These are phyloP conservation scores for Fraxinus americana DNA, from an alignment of 257 asterid species.

Conservation along the genomic window DNA sequence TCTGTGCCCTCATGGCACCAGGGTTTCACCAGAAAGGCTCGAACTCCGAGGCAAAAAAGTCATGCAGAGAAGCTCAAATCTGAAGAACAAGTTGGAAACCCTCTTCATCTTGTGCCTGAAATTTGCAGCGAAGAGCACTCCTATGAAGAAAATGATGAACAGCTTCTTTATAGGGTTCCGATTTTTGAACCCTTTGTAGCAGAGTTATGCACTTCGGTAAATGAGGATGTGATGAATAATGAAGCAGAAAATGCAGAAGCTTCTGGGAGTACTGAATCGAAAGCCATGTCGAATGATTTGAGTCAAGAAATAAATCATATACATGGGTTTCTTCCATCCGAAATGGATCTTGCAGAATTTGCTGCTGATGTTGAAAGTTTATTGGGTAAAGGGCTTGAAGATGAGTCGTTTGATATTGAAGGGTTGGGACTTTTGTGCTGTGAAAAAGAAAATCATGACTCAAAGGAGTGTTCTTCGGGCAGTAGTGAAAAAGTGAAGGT, in stretches of 20 bases:
- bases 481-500: slow-evolving; percentile 42
- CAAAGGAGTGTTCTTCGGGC: slow-evolving; percentile 28
- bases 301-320: slow-evolving; percentile 24
- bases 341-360: slow-evolving; percentile 79
- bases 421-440: slow-evolving; percentile 57
- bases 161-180: slow-evolving; percentile 72
- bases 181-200: slow-evolving; percentile 55
- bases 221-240: slow-evolving; percentile 19
- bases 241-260: not conserved
- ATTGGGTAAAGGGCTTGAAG: slow-evolving; percentile 75
- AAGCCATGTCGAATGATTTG: slow-evolving; percentile 10
- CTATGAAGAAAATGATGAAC: slow-evolving; percentile 60
- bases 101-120: slow-evolving; percentile 63
- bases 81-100: slow-evolving; percentile 15
- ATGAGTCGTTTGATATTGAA: slow-evolving; percentile 64
- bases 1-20: slow-evolving; percentile 54
- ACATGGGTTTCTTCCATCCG: slow-evolving; percentile 62
- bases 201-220: slow-evolving; percentile 43
- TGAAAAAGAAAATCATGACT: slow-evolving; percentile 24
- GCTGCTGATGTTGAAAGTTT: slow-evolving; percentile 80
- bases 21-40: slow-evolving; percentile 70
- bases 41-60: slow-evolving; percentile 57
- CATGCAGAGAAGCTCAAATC: slow-evolving; percentile 19
- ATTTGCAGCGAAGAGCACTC: slow-evolving; percentile 58
- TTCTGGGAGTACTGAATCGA: slow-evolving; percentile 13